These are phyloP conservation scores for Petunia secreta DNA, from an alignment of 257 asterid genomes.

Conservation along the genomic window DNA sequence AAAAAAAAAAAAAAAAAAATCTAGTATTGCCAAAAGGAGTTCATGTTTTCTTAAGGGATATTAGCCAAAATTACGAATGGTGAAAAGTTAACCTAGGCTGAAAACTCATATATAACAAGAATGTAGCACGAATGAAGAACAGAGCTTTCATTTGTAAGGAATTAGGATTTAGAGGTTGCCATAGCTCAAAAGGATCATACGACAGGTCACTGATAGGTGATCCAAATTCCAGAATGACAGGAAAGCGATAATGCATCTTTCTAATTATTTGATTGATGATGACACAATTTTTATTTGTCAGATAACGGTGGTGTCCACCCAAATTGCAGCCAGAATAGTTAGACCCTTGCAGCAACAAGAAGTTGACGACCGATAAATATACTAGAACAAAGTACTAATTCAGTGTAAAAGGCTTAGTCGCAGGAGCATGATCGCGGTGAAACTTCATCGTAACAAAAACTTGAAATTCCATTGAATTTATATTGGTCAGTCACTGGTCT, in stretches of 20 bases:
- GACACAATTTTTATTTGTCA: not conserved
- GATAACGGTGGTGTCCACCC: not conserved
- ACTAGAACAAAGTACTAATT: not conserved
- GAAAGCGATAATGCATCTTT: not conserved
- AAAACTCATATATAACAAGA: constrained; percentile 12
- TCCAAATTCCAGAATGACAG: not conserved
- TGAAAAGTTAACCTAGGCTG: not conserved
- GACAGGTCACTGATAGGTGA: not conserved
- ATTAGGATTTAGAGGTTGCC: not conserved
- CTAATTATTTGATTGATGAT: not conserved
- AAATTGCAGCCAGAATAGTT: not conserved
- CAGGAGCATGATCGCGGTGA: not conserved
- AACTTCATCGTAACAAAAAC: not conserved
- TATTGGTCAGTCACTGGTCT: not conserved
- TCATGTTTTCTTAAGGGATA: too few species aligned
- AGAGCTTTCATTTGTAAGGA: not conserved
- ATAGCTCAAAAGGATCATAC: not conserved
- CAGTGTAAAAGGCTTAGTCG: not conserved
- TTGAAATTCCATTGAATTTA: not conserved
- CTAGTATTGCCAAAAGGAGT: too few species aligned
- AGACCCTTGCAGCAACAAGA: constrained; percentile 3
- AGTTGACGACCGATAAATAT: not conserved
- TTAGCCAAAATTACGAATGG: not conserved
- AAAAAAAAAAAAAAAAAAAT: too few species aligned
- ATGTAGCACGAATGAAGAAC: not conserved